A percentile compares a stretch with the other conserved stretches of the same genome.
phyloP scores from a whole-genome alignment of 2,329 filamentous ascomycete genomes.

The Penicillium sp. region DNA sequence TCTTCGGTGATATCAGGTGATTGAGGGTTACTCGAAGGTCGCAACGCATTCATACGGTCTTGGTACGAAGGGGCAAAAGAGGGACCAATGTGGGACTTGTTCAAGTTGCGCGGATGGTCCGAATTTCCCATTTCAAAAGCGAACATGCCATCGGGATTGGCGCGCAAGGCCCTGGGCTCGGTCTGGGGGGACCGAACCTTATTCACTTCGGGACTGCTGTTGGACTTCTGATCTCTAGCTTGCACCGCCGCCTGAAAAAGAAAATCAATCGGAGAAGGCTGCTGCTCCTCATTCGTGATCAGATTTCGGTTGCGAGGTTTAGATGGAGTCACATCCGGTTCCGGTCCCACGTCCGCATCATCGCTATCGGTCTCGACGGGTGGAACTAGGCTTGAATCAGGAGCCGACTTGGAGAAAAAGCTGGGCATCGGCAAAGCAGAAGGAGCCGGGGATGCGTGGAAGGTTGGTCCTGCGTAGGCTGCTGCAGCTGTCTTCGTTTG shows the following conservation, averaged over 20 bases:
- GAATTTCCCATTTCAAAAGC: constrained; percentile 66
- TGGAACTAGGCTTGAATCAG: constrained; percentile 54
- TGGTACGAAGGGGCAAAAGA: constrained; percentile 63
- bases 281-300: constrained; percentile 41
- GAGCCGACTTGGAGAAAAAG: constrained; percentile 75
- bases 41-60: constrained; percentile 47
- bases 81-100: constrained; percentile 58
- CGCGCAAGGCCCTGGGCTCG: constrained; percentile 40
- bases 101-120: constrained; percentile 47
- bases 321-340: constrained; percentile 43
- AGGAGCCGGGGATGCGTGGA: constrained; percentile 90
- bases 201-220: constrained; percentile 44
- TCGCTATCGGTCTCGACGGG: constrained; percentile 42
- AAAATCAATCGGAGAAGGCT: constrained; percentile 78
- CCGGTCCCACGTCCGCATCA: constrained; percentile 35
- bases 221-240: constrained; percentile 54
- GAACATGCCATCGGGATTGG: constrained; percentile 58
- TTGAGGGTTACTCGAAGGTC: constrained; percentile 34
- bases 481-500: constrained; percentile 40
- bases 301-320: constrained; percentile 44
- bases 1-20: constrained; percentile 36
- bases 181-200: constrained; percentile 53
- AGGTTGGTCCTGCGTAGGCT: constrained; percentile 84
- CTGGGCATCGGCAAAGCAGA: constrained; percentile 87
- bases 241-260: constrained; percentile 86